Evolutionary conservation across 2,329 filamentous ascomycete species (phyloP).

Genomic region (Colletotrichum somersetense): DNA sequence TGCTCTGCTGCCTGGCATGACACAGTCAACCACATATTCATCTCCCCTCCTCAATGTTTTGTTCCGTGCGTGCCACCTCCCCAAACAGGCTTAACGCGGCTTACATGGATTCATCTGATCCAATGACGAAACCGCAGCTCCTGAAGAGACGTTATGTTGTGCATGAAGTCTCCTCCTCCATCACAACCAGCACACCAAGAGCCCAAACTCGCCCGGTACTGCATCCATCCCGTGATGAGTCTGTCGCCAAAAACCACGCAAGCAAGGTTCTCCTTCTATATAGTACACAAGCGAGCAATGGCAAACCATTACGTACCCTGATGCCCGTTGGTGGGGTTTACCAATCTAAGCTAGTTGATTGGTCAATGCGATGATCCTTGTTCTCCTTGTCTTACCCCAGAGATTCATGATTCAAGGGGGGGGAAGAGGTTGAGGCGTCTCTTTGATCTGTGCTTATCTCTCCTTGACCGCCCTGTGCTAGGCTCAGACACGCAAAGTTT

Average conservation of each 20-base stretch:
- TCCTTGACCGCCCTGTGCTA: conserved; percentile 31
- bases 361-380: conserved; percentile 20
- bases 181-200: background rate
- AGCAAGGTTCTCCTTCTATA: conserved; percentile 11
- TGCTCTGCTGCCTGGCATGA: background rate
- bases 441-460: conserved; percentile 31
- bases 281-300: background rate
- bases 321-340: conserved; percentile 21
- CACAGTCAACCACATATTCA: background rate
- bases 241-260: background rate
- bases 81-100: conserved; percentile 31
- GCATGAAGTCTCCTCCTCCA: background rate
- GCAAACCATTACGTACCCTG: conserved; percentile 36
- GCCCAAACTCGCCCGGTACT: background rate
- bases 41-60: background rate
- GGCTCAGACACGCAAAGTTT: conserved; percentile 14
- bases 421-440: background rate
- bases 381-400: conserved; percentile 38
- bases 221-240: background rate
- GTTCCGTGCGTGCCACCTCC: conserved; percentile 13
- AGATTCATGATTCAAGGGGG: conserved; percentile 18
- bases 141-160: background rate
- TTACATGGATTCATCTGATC: conserved; percentile 15
- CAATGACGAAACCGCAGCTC: conserved; percentile 14
- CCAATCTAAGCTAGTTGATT: conserved; percentile 32